A percentile compares a stretch with the other conserved stretches of the same genome.
Conservation (phyloP, 2,329 filamentous ascomycete species). For the Fusarium albidum region DNA sequence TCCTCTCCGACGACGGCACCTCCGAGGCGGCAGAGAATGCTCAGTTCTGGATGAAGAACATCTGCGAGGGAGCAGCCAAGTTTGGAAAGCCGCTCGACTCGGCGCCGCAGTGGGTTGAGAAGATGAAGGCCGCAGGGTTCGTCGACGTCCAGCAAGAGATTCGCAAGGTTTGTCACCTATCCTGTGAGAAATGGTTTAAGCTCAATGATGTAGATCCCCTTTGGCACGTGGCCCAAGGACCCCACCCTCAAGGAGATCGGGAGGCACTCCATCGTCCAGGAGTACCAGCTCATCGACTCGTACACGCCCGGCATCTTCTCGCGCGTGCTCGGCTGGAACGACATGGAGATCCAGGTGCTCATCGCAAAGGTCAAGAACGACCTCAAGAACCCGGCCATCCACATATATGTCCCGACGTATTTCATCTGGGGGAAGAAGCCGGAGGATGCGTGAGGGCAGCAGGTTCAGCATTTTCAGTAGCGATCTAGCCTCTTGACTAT, state of each 20-base stretch:
- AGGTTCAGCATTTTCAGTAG: no score
- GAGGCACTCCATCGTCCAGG: slow-evolving; percentile 3
- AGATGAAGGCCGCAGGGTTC: slow-evolving; percentile 3
- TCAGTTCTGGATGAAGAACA: slow-evolving; percentile 13
- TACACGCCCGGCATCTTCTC: slow-evolving; percentile 15
- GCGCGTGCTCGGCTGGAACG: slow-evolving; percentile 16
- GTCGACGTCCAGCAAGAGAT: slow-evolving; percentile 5
- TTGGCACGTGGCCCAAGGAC: slow-evolving; percentile 6
- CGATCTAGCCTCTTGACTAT: no score
- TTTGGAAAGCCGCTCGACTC: slow-evolving; percentile 15
- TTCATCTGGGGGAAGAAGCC: slow-evolving; percentile 17
- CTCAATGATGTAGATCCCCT: slow-evolving; percentile 1
- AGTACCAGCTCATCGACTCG: slow-evolving; percentile 9
- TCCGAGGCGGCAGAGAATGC: neutral
- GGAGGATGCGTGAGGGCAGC: no score
- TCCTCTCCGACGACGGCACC: no score
- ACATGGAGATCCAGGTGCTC: slow-evolving; percentile 19
- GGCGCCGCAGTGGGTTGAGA: slow-evolving; percentile 1
- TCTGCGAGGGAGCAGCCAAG: slow-evolving; percentile 11
- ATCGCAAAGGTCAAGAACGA: slow-evolving; percentile 26
- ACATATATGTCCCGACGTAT: slow-evolving; percentile 20
- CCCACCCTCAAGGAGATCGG: slow-evolving; percentile 7
- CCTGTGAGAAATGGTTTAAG: no score
- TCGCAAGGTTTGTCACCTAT: neutral
- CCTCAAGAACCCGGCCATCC: slow-evolving; percentile 19